Conservation (phyloP, 768 basidiomycete genomes). For the Boletales sp. region DNA sequence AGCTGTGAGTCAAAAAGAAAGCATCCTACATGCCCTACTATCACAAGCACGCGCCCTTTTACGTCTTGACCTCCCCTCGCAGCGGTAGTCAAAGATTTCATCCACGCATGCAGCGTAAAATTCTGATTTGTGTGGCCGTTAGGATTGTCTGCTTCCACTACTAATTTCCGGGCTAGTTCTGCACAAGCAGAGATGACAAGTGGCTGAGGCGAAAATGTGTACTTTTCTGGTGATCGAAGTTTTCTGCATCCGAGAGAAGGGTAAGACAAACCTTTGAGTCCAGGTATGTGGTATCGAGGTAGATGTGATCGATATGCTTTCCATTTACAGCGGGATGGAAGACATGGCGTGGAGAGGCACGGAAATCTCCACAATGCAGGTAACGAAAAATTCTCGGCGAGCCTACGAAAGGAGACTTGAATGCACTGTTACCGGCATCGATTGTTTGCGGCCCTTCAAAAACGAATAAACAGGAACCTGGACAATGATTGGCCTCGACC, state of each 20-base stretch:
- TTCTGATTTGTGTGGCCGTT: conserved; percentile 21
- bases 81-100: conserved; percentile 30
- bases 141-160: conserved; percentile 37
- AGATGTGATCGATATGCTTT: conserved; percentile 81
- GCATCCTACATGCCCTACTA: conserved; percentile 58
- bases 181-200: conserved; percentile 92
- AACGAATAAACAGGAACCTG: conserved; percentile 90
- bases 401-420: conserved; percentile 69
- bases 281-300: conserved; percentile 95
- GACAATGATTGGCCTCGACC: conserved; percentile 99
- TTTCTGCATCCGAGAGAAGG: background rate
- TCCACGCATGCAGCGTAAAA: conserved; percentile 51
- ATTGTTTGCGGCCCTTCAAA: conserved; percentile 91
- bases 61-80: conserved; percentile 34
- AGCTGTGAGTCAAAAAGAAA: background rate
- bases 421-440: conserved; percentile 80
- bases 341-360: conserved; percentile 85
- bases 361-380: conserved; percentile 92
- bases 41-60: conserved; percentile 47
- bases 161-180: conserved; percentile 64
- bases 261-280: conserved; percentile 64
- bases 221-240: conserved; percentile 40
- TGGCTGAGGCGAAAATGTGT: conserved; percentile 95
- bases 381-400: conserved; percentile 74
- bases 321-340: conserved; percentile 80